phyloP scores from a whole-genome alignment of 805 yeast genomes.

The Saccharomycopsis vini region DNA sequence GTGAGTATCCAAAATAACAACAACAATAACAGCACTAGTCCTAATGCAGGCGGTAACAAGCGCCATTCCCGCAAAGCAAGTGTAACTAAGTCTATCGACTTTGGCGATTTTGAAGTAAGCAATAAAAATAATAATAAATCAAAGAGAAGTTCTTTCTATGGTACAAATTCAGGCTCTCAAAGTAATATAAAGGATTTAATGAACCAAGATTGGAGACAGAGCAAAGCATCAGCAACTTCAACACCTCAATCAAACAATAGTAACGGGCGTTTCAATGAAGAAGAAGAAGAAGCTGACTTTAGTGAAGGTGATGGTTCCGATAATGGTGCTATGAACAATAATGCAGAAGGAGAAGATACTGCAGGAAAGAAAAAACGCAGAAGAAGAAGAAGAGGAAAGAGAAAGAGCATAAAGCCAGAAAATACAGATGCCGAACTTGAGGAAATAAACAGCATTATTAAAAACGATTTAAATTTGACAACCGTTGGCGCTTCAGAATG shows the following conservation, averaged over 20 bases:
- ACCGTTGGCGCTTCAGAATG: too few relatives aligned
- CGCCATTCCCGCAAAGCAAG: constrained; percentile 12
- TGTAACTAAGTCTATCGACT: constrained; percentile 12
- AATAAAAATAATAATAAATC: neutral
- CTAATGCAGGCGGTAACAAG: constrained; percentile 1
- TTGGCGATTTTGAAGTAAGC: constrained; percentile 17
- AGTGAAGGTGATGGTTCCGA: constrained; percentile 1
- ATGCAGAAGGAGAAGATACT: constrained; percentile 13
- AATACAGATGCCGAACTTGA: constrained; percentile 13
- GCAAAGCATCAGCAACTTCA: neutral
- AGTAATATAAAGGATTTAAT: neutral
- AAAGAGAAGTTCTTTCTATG: constrained; percentile 4
- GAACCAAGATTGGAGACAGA: constrained; percentile 8
- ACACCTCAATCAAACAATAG: neutral
- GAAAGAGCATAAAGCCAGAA: constrained; percentile 8
- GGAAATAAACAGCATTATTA: constrained; percentile 9
- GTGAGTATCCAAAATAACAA: neutral
- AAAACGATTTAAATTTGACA: constrained; percentile 6
- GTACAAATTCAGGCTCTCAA: neutral
- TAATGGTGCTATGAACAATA: neutral
- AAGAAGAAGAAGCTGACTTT: neutral
- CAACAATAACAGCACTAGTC: neutral
- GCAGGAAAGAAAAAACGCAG: constrained; percentile 10
- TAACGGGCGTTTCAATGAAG: neutral
- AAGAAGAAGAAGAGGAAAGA: constrained; percentile 20